A percentile compares a stretch with the other conserved stretches of the same genome.
These are phyloP conservation scores for Vitellaria paradoxa DNA, from an alignment of 179 eudicot genomes.

Conservation along the genomic window DNA sequence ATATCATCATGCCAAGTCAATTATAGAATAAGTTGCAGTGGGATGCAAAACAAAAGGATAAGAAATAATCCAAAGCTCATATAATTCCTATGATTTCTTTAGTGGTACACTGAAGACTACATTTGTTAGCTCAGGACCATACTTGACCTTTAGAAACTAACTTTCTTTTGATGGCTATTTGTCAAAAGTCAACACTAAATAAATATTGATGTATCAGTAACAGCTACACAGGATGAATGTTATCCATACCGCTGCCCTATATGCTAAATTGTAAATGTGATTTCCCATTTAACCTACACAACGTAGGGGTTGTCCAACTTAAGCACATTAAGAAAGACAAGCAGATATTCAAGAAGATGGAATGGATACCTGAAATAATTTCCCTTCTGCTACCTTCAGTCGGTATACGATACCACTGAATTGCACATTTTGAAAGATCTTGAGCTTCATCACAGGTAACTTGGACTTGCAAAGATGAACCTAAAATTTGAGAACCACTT, in stretches of 20 bases:
- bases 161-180: too few relatives aligned
- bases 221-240: too few relatives aligned
- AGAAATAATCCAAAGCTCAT: neutral
- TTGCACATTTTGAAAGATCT: slow-evolving; percentile 73
- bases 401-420: slow-evolving; percentile 89
- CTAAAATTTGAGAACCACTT: slow-evolving; percentile 71
- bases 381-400: slow-evolving; percentile 72
- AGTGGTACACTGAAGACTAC: neutral
- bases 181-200: neutral
- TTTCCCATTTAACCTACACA: neutral
- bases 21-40: neutral
- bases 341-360: neutral
- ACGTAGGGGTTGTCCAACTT: neutral
- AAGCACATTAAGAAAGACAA: neutral
- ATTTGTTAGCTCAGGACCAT: too few relatives aligned
- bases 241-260: neutral
- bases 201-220: neutral
- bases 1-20: neutral
- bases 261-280: neutral
- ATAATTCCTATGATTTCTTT: neutral
- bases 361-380: slow-evolving; percentile 67
- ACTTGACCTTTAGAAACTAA: too few relatives aligned
- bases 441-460: slow-evolving; percentile 63
- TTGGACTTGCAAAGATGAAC: slow-evolving; percentile 64
- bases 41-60: neutral